Base-by-base conservation (phyloP, 441 rosid species). In the Gossypium laxum region DNA sequence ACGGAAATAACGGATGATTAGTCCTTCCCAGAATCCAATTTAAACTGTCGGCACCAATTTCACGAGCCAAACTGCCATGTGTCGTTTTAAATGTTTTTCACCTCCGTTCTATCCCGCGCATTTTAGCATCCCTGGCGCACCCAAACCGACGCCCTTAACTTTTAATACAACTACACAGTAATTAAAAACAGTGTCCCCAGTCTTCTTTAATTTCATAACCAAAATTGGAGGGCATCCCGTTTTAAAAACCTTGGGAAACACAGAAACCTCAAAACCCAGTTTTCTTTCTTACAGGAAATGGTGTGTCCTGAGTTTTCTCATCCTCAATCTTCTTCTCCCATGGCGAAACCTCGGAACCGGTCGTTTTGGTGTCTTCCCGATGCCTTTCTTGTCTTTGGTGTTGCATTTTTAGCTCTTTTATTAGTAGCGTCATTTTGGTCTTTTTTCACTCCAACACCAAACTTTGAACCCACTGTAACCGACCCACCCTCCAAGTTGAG, bases 391-490 rank as follows among this genome's bases (percentile, higher is more conserved):
- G 87, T 82, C 73, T 75, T 89, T 1, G 81, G 84, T 14, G 88
- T 87, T 4, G 85, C 82, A 1, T 71, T 87, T 41, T 67, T 82
- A 18, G 81, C 88, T 21, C 78, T 89, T 32, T 30, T 85, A 1
- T 79, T 90, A 11, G 66, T 92, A 0, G 86, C 86, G 84, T 85
- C 91, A 51, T 79, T 83, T 75, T 86, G 89, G 63, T 82, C 84
- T 18, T 83, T 80, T 19, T 73, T 75, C 24, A 62, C 69, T 70
- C 79, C 83, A 1, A 55, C 64, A 12, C 56, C 51, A 2, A 73
- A 43, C 28, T 54, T 75, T 48, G 72, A 64, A 3, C 2, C 77
- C 8, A 7, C 52, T 0, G 5, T 71, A 1, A 11, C 56, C 47
- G 74, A 75, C 2, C 55, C 78, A 2, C 14, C 34, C 2, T 28